A percentile compares a stretch with the other conserved stretches of the same genome.
These are phyloP conservation scores for Passiflora organensis DNA, from an alignment of 345 rosid genomes.

Conservation along the genomic window DNA sequence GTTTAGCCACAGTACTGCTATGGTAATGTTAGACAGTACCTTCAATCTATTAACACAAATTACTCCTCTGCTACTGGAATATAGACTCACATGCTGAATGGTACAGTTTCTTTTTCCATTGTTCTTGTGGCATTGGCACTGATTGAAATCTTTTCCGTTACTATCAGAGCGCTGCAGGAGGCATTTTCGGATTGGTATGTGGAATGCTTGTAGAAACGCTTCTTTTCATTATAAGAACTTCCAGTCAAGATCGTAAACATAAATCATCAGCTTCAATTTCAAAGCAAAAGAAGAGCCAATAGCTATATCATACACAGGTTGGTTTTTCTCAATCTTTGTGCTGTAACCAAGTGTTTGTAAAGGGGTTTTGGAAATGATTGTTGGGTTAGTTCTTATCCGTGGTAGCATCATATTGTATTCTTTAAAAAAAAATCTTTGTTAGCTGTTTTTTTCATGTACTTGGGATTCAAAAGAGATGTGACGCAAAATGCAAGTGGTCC, in stretches of 20 bases:
- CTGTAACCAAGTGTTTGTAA: neutral
- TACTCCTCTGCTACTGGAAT: neutral
- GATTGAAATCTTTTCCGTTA: neutral
- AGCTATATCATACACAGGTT: constrained; percentile 11
- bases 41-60: neutral
- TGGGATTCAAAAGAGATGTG: too few species aligned
- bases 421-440: too few species aligned
- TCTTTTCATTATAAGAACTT: constrained; percentile 72
- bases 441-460: too few species aligned
- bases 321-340: neutral
- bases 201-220: constrained; percentile 93
- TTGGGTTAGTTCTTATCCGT: neutral
- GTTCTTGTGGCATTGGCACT: neutral
- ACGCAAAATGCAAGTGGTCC: too few species aligned
- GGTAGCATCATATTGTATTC: too few species aligned
- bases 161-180: constrained; percentile 88
- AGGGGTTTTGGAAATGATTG: neutral
- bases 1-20: constrained; percentile 58
- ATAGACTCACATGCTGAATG: neutral
- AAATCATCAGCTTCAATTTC: constrained; percentile 34
- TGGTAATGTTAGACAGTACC: constrained; percentile 37
- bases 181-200: constrained; percentile 76
- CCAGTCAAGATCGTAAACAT: constrained; percentile 33
- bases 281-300: constrained; percentile 63
- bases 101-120: too few species aligned